Conservation (phyloP, 345 rosid species). For the Reutealis trisperma region DNA sequence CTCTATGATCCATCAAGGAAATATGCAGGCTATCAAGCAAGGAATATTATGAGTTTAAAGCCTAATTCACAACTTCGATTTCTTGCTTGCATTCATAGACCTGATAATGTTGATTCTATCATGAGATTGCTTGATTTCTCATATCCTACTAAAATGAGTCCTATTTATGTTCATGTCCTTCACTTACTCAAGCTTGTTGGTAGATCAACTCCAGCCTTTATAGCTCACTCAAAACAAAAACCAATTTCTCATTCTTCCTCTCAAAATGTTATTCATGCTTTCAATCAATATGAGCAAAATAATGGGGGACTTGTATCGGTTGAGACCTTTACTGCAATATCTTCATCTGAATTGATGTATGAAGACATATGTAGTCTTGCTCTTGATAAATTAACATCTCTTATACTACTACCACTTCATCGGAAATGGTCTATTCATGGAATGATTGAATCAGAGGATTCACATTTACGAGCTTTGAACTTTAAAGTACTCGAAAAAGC, state of each 20-base stretch:
- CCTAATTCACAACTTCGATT: conserved; percentile 31
- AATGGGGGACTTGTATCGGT: conserved; percentile 20
- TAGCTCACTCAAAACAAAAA: conserved; percentile 22
- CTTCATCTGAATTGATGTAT: conserved; percentile 50
- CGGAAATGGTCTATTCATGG: conserved; percentile 48
- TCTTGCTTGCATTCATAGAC: conserved; percentile 37
- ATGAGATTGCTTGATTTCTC: conserved; percentile 37
- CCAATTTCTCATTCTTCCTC: not conserved
- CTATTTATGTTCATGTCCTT: conserved; percentile 32
- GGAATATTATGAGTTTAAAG: conserved; percentile 32
- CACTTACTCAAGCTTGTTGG: conserved; percentile 43
- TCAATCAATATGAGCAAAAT: conserved; percentile 24
- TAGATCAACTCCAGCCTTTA: conserved; percentile 31
- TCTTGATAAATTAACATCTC: conserved; percentile 40
- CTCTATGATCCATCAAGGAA: conserved; percentile 47
- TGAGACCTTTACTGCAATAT: conserved; percentile 39
- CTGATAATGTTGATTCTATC: conserved; percentile 29
- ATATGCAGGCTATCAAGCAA: conserved; percentile 30
- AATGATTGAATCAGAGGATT: conserved; percentile 36
- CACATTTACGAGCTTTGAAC: conserved; percentile 36
- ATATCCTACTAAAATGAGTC: conserved; percentile 19
- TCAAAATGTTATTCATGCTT: conserved; percentile 30
- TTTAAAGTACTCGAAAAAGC: conserved; percentile 46
- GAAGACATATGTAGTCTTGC: conserved; percentile 63
- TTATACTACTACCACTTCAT: conserved; percentile 64